Conservation (phyloP, 306 rosid genomes). For the Dryas octopetala region DNA sequence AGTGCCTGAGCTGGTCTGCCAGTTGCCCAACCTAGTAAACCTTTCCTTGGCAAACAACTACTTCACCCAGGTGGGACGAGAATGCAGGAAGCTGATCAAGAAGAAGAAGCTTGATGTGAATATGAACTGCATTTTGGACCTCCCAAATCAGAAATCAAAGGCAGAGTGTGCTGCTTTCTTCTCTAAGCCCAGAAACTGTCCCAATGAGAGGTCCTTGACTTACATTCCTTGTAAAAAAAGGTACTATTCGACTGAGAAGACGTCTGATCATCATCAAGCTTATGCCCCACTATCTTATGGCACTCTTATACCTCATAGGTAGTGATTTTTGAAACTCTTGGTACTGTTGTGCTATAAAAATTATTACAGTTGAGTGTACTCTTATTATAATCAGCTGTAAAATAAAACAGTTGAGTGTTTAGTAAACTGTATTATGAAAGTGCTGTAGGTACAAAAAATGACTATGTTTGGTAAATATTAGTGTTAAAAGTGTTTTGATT, state of each 20-base stretch:
- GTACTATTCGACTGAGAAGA: neutral
- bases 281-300: conserved; percentile 12
- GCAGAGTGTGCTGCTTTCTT: conserved; percentile 38
- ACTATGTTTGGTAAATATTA: too few species aligned
- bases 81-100: conserved; percentile 49
- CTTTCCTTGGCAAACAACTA: conserved; percentile 49
- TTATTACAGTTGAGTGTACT: too few species aligned
- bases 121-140: conserved; percentile 52
- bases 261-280: neutral
- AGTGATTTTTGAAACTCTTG: neutral
- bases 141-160: conserved; percentile 40
- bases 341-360: too few species aligned
- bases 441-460: too few species aligned
- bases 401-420: too few species aligned
- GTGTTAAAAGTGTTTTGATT: too few species aligned
- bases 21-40: conserved; percentile 33
- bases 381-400: too few species aligned
- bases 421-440: too few species aligned
- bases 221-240: conserved; percentile 40
- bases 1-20: conserved; percentile 66
- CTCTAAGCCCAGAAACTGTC: conserved; percentile 23
- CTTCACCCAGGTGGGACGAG: conserved; percentile 56
- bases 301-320: neutral
- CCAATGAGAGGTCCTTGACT: conserved; percentile 11
- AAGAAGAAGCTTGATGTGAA: conserved; percentile 41